Percentiles rank a stretch among this genome's conserved stretches.
Conservation (phyloP, 768 basidiomycete species). For the Hygrophorus pudorinus region DNA sequence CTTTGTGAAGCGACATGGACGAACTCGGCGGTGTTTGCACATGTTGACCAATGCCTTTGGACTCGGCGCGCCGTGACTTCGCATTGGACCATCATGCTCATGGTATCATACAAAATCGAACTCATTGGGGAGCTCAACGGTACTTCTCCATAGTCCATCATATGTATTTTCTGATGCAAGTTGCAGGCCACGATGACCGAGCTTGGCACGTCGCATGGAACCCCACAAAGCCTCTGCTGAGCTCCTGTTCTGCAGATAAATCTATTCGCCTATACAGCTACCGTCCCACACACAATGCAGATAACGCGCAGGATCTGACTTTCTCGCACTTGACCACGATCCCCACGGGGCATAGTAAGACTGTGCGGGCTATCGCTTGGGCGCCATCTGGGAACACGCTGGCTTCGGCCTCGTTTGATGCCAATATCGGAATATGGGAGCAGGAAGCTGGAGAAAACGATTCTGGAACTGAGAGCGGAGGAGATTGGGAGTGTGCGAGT, state of each 20-base stretch:
- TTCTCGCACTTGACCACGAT: slow-evolving; percentile 59
- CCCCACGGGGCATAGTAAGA: slow-evolving; percentile 77
- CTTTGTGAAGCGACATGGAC: neutral
- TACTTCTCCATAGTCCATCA: neutral
- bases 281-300: slow-evolving; percentile 17
- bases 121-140: slow-evolving; percentile 25
- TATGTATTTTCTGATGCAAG: neutral
- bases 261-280: slow-evolving; percentile 81
- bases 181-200: slow-evolving; percentile 65
- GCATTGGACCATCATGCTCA: neutral
- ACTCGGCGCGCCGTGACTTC: neutral
- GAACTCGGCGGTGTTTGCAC: neutral
- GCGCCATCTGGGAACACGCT: slow-evolving; percentile 78
- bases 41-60: no score
- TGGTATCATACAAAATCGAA: slow-evolving; percentile 18
- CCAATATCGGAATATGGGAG: slow-evolving; percentile 89
- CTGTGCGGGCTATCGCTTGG: slow-evolving; percentile 84
- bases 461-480: slow-evolving; percentile 25
- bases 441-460: slow-evolving; percentile 35
- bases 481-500: slow-evolving; percentile 83
- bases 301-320: slow-evolving; percentile 15
- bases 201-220: slow-evolving; percentile 92
- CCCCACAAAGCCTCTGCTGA: slow-evolving; percentile 66
- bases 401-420: slow-evolving; percentile 90
- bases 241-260: slow-evolving; percentile 94